Evolutionary conservation across 2,329 filamentous ascomycete species (phyloP), one percentile per base, ranked within the genome.

Genomic region (Colletotrichum sp.): DNA sequence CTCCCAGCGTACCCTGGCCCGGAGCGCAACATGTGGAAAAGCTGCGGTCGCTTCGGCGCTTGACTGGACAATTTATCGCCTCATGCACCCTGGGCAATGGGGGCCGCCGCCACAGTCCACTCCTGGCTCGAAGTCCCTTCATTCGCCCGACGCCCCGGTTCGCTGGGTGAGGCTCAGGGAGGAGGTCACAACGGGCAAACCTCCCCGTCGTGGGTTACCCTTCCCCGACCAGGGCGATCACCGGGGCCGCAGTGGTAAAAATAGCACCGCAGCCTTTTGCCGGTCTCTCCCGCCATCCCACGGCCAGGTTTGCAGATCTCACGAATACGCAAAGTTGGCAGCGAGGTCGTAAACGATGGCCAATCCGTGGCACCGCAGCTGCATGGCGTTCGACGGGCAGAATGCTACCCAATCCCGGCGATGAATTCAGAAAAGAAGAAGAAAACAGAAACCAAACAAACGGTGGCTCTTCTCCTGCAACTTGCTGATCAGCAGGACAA

Each of bases 161-260:
- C 26, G 69, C 26, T 77, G 73, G 66, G 28, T 79, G 78, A 60
- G 81, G 80, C 34, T 83, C 81, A 18, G 85, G 84, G 67, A 86
- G 86, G 4, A 52, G 30, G 85, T 84, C 16, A 63, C 69, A 63
- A 68, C 73, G 26, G 70, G 30, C 67, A 59, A 73, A 73, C 65
- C 59, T 65, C 70, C 59, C 70, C 44, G 49, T 72, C 69, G 24
- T 69, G 64, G 73, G 34, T 62, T 65, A 44, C 63, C 36, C 60
- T 49, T 59, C 74, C 52, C 59, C 57, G 18, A 65, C 70, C 32
- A 64, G 70, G 74, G 64, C 64, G 74, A 74, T 69, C 74, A 69
- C 70, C 49, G 64, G 69, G 74, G 65, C 36, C 49, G 69, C 49
- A 32, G 44, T n/a, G 57, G 70, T 74, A 73, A 76, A 76, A 76